A percentile compares a stretch with the other conserved stretches of the same genome.
Evolutionary conservation across 129 eudicot genomes (phyloP).

Genomic region (Ambrosia artemisiifolia): DNA sequence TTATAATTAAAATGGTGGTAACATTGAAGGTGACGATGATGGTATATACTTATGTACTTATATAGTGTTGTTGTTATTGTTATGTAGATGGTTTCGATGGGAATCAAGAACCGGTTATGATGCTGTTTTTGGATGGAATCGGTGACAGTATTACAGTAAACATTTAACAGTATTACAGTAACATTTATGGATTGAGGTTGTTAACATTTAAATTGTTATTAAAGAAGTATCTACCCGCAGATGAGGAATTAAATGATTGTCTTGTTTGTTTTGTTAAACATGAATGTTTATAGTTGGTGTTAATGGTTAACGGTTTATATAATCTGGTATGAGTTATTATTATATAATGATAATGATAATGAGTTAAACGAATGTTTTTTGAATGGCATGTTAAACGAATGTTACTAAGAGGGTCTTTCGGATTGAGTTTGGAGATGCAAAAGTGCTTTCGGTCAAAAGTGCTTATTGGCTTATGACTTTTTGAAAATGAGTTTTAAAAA

Average conservation of each 20-base stretch:
- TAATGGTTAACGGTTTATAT: background rate
- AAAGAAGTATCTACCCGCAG: conserved; percentile 13
- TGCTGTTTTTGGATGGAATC: conserved; percentile 15
- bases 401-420: too few relatives aligned
- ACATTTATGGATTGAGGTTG: conserved; percentile 20
- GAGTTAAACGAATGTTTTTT: too few relatives aligned
- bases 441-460: too few relatives aligned
- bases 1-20: background rate
- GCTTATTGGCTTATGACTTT: too few relatives aligned
- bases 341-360: too few relatives aligned
- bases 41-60: too few relatives aligned
- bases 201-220: background rate
- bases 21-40: conserved; percentile 18
- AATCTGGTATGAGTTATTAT: background rate
- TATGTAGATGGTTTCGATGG: conserved; percentile 27
- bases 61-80: background rate
- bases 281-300: background rate
- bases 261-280: background rate
- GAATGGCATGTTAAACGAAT: too few relatives aligned
- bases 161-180: conserved; percentile 1
- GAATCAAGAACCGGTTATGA: conserved; percentile 10
- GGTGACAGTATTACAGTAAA: background rate
- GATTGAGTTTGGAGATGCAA: too few relatives aligned
- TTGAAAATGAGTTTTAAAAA: too few relatives aligned
- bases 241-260: conserved; percentile 2